Base-by-base conservation (phyloP, 352 stramenopile species). In the Pythium aristosporum region DNA sequence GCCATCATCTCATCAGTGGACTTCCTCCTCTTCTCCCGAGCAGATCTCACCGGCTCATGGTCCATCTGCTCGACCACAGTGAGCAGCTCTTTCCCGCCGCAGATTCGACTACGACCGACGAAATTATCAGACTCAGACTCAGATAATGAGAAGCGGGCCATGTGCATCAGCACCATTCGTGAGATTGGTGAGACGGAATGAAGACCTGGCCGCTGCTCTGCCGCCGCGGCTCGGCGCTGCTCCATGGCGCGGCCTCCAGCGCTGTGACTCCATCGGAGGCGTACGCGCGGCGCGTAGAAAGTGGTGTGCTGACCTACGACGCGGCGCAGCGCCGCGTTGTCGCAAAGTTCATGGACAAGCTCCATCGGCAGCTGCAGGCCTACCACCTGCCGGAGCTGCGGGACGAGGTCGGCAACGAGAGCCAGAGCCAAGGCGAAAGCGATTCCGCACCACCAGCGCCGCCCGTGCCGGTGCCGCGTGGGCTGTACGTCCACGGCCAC, bases 401-500 rank as follows among this genome's bases (percentile, higher is more conserved):
- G 0, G 21, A 44, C 16, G 23, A 43, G 15, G 2, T 37, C 10
- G 28, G 59, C 13, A 36, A 57, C 13, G 12, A 41, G 1, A 61
- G 21, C 23, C 16, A 32, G 36, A 10, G n/a, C 64, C 15, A 47
- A 5, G 23, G 58, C 20, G 15, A 37, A 1, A 32, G 21, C 11
- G 25, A 30, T 2, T 30, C 25, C 25, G 25, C 25, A 5, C 25
- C 25, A 5, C 25, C 25, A 30, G 3, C 1, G 25, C 5, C 25
- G 25, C 65, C 57, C 18, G 76, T 89, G 32, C 65, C 81, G 57
- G 76, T 94, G 28, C 83, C 83, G 21, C 71, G 92, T 50, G 96
- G 97, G 18, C 69, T 99, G 21, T 99, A 99, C 79, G 62, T 99
- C 39, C 79, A 98, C 66, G 97, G 97, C 51, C 75, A 88, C 47